A percentile compares a stretch with the other conserved stretches of the same genome.
Conservation (phyloP, 1,284 basidiomycete species). For the Amylostereum areolatum region DNA sequence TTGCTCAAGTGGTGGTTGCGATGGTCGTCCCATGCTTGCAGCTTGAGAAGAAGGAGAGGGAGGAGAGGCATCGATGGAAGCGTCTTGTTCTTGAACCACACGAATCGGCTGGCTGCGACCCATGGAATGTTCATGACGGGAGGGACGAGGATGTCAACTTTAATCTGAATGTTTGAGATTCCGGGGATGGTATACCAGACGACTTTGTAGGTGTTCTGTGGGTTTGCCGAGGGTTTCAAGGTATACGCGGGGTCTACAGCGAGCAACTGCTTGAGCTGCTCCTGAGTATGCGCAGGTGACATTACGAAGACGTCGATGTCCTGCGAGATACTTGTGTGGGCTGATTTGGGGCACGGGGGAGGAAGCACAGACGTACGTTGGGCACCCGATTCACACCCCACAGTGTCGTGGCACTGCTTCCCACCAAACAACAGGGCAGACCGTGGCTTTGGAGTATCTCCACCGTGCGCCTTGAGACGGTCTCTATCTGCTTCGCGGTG, state of each 20-base stretch:
- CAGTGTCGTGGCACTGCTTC: constrained; percentile 16
- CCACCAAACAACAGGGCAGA: constrained; percentile 16
- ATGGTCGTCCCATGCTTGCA: constrained; percentile 47
- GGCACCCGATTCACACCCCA: constrained; percentile 16
- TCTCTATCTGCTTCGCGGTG: no score
- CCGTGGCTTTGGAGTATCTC: constrained; percentile 8
- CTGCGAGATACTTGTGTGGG: constrained; percentile 20
- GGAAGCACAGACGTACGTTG: constrained; percentile 11
- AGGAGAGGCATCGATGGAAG: constrained; percentile 41
- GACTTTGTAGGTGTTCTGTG: constrained; percentile 35
- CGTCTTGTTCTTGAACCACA: constrained; percentile 13
- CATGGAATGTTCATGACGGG: constrained; percentile 38
- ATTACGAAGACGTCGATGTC: constrained; percentile 50
- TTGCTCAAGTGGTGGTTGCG: constrained; percentile 23
- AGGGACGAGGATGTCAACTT: constrained; percentile 47
- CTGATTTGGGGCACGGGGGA: background rate
- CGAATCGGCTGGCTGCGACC: constrained; percentile 26
- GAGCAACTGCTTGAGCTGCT: constrained; percentile 37
- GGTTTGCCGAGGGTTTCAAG: constrained; percentile 32
- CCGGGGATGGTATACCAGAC: constrained; percentile 34
- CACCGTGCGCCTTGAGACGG: no score
- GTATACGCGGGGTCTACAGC: constrained; percentile 32
- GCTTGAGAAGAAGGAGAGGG: constrained; percentile 40
- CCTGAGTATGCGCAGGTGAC: constrained; percentile 23
- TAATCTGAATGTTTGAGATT: constrained; percentile 26